Percentiles rank a stretch among this genome's conserved stretches.
phyloP scores from a whole-genome alignment of 306 rosid genomes.

The Herpetospermum pedunculosum region DNA sequence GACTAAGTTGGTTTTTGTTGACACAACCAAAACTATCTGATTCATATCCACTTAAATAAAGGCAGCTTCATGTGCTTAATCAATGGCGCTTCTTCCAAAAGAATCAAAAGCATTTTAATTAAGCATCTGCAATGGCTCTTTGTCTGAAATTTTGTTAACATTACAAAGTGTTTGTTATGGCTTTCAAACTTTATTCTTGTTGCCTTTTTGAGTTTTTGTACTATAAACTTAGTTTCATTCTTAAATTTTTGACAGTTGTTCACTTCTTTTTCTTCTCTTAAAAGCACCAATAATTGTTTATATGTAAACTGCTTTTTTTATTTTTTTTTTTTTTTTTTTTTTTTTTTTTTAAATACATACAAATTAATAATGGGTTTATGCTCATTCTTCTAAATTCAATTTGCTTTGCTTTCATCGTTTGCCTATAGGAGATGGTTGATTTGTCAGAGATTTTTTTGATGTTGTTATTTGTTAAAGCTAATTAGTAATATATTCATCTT shows the following conservation, averaged over 20 bases:
- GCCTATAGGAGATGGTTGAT: neutral
- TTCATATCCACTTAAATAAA: neutral
- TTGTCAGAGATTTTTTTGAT: neutral
- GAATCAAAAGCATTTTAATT: neutral
- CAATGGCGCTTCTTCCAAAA: constrained; percentile 2
- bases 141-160: neutral
- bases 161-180: constrained; percentile 1
- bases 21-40: neutral
- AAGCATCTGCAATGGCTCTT: neutral
- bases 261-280: neutral
- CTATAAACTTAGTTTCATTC: neutral
- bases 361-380: neutral
- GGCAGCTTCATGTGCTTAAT: neutral
- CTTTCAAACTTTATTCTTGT: constrained; percentile 4
- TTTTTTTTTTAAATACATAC: neutral
- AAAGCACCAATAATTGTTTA: neutral
- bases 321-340: neutral
- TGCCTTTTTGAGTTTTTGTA: neutral
- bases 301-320: neutral
- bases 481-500: neutral
- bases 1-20: neutral
- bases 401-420: neutral
- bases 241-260: neutral
- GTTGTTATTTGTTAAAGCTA: neutral
- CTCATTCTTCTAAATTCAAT: neutral